phyloP scores from a whole-genome alignment of 164 flowering plant genomes.

The Kalanchoe fedtschenkoi region DNA sequence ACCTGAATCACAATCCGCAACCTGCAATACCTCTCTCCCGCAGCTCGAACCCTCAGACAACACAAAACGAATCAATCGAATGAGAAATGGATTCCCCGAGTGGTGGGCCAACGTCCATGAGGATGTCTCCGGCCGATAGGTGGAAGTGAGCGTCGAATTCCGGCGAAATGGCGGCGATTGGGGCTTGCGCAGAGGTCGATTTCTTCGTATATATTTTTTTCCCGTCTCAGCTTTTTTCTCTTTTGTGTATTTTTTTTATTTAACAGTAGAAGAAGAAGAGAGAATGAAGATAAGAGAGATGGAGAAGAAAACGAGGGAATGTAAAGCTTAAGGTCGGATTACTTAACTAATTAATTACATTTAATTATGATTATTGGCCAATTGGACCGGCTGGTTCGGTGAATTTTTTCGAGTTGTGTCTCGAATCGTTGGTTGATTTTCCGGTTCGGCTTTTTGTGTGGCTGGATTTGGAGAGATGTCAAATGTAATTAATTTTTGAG shows the following conservation, averaged over 20 bases:
- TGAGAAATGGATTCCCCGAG: constrained; percentile 15
- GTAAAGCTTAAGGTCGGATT: constrained; percentile 1
- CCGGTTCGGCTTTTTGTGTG: no score
- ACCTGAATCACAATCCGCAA: background rate
- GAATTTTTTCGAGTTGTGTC: no score
- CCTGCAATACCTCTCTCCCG: no score
- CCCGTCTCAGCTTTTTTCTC: background rate
- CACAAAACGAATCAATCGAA: constrained; percentile 15
- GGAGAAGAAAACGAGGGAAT: constrained; percentile 16
- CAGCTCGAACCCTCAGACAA: background rate
- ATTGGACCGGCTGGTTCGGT: no score
- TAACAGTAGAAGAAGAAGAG: constrained; percentile 16
- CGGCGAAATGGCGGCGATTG: constrained; percentile 1
- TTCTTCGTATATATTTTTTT: constrained; percentile 4
- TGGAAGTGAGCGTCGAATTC: background rate
- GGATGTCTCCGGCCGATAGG: background rate
- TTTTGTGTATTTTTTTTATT: constrained; percentile 9
- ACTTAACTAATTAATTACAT: no score
- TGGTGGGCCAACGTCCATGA: constrained; percentile 19
- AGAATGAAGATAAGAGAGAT: constrained; percentile 12
- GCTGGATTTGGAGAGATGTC: no score
- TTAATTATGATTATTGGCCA: constrained; percentile 7
- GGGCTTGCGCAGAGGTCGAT: constrained; percentile 9
- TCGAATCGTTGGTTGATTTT: no score
- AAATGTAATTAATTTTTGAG: no score